Evolutionary conservation across 192 early-diverging fungal genomes (phyloP).

Genomic region (Geosiphon pyriformis): DNA sequence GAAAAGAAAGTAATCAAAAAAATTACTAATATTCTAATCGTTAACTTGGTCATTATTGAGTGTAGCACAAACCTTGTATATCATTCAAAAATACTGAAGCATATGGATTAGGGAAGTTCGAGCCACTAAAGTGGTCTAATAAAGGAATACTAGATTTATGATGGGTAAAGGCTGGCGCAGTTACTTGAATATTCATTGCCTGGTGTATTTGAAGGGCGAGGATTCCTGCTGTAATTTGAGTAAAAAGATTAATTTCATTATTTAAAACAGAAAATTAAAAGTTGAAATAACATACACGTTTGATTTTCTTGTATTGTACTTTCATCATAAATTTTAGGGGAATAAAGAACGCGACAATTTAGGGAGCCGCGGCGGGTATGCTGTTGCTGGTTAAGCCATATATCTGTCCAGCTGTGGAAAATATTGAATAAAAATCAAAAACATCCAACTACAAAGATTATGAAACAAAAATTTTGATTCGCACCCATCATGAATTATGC

Average conservation of each 20-base stretch:
- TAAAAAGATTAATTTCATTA: too few species aligned
- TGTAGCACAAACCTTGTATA: background rate
- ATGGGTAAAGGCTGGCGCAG: conserved; percentile 6
- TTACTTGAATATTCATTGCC: conserved; percentile 18
- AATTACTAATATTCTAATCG: too few species aligned
- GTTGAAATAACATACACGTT: conserved; percentile 3
- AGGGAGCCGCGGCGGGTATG: background rate
- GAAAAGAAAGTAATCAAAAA: background rate
- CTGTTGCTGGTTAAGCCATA: background rate
- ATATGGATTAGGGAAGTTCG: conserved; percentile 16
- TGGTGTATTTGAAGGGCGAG: conserved; percentile 15
- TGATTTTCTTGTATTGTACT: background rate
- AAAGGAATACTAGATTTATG: background rate
- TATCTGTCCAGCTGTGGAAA: background rate
- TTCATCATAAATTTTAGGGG: conserved; percentile 5
- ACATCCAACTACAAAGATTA: background rate
- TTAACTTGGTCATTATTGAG: too few species aligned
- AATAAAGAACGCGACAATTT: conserved; percentile 1
- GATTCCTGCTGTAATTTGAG: conserved; percentile 6
- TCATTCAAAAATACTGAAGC: conserved; percentile 17
- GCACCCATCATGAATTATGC: conserved; percentile 9
- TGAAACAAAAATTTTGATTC: background rate
- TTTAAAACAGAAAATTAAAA: too few species aligned
- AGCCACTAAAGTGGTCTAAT: background rate
- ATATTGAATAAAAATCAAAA: background rate